Evolutionary conservation across 179 eudicot species (phyloP), one percentile per base, ranked within the genome.

Genomic region (Beta corolliflora): DNA sequence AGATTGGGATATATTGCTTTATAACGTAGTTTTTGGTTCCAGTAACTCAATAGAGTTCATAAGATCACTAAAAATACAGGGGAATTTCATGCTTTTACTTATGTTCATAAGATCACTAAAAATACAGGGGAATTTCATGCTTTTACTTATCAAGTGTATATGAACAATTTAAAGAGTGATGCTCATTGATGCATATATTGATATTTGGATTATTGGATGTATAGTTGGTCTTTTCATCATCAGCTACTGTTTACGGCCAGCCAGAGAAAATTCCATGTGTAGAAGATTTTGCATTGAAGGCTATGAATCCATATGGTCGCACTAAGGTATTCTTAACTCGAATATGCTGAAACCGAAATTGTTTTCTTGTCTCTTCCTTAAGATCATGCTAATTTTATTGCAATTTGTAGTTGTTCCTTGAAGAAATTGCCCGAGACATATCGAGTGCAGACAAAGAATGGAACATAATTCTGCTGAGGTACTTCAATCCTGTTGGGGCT

Each of bases 281-380:
- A 12, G 98, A 95, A 86, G 93, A 89, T 85, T 92, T 88, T 25
- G 88, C 86, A 13, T 77, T 89, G 80, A 86, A 82, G 80, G 93
- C 98, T 73, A 87, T 93, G 98, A 95, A 92, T 87, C 97, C 98
- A 25, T 95, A 95, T 80, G 98, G 97, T 31, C 95, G 97, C 23
- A 93, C 97, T 54, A 95, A 95, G 97, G 98, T 95, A 80, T 13
- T 95, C 79, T 13, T 56, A 81, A 77, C 72, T 31, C 29, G 31
- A 69, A 71, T 41, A 53, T 31, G 56, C 36, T 16, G n/a, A 9
- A 74, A 19, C 12, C 9, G 9, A 36, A 25, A 50, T 10, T 1
- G 0, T 50, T 64, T 9, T 9, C 75, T n/a, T 61, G 13, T 21
- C 3, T 25, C 4, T 3, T 7, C 16, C 44, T 64, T 64, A 25